Conservation (phyloP, 192 early-diverging fungal species). For the Geranomyces michiganensis region DNA sequence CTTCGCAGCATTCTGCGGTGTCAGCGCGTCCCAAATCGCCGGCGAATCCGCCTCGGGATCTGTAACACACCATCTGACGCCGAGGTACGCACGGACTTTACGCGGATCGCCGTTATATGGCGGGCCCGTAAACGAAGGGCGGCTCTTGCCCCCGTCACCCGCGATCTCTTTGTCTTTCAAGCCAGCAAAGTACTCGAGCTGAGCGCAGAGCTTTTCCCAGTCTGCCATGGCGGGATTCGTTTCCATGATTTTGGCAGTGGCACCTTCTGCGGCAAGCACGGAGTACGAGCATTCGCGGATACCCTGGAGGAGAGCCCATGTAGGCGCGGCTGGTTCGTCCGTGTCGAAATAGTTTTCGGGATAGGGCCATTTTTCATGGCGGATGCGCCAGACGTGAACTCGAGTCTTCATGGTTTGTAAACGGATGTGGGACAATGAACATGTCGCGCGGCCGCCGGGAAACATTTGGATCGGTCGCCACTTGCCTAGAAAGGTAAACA, state of each 20-base stretch:
- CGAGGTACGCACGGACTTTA: background rate
- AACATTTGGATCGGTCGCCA: conserved; percentile 10
- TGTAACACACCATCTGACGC: background rate
- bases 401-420: background rate
- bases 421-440: background rate
- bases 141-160: background rate
- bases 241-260: background rate
- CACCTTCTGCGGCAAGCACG: background rate
- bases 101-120: conserved; percentile 3
- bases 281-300: conserved; percentile 2
- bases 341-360: background rate
- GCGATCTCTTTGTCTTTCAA: background rate
- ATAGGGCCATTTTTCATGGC: background rate
- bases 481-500: too few species aligned
- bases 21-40: background rate
- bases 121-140: background rate
- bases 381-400: conserved; percentile 7
- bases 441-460: background rate
- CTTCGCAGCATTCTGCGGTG: background rate
- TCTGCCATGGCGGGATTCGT: background rate
- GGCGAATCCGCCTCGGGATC: background rate
- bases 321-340: background rate
- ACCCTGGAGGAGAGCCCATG: background rate
- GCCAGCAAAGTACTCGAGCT: background rate
- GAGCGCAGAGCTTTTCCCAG: background rate